Evolutionary conservation across 352 stramenopile genomes (phyloP).

Genomic region (Globisporangium takayamanum): DNA sequence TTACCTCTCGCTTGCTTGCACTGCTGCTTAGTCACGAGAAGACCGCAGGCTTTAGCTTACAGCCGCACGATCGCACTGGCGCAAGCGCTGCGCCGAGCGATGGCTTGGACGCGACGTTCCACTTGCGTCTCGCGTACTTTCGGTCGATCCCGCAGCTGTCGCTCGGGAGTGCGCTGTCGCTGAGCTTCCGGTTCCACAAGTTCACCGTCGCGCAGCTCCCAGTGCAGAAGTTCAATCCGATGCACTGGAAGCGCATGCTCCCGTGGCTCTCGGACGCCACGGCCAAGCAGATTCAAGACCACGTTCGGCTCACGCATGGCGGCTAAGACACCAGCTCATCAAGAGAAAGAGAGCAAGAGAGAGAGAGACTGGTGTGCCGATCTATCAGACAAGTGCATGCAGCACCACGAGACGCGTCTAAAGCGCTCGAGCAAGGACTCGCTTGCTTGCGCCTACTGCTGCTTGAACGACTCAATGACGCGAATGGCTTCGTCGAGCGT

Average conservation of each 20-base stretch:
- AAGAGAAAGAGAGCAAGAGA: not conserved
- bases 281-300: constrained; percentile 41
- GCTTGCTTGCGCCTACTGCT: constrained; percentile 7
- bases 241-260: constrained; percentile 84
- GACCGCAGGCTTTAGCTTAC: constrained; percentile 28
- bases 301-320: constrained; percentile 26
- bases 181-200: constrained; percentile 75
- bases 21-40: constrained; percentile 19
- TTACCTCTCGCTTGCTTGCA: not conserved
- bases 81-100: not conserved
- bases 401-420: too few relatives aligned
- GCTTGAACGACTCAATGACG: constrained; percentile 53
- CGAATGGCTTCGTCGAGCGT: constrained; percentile 85
- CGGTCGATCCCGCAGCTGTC: constrained; percentile 36
- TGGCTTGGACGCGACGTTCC: constrained; percentile 43
- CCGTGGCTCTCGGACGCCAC: constrained; percentile 61
- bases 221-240: constrained; percentile 76
- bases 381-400: not conserved
- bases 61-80: not conserved
- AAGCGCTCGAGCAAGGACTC: not conserved
- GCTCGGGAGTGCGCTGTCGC: constrained; percentile 51
- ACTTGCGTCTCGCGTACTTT: constrained; percentile 56
- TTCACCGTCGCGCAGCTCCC: constrained; percentile 52
- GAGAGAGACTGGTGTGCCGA: not conserved
- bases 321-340: not conserved